Evolutionary conservation across 1,284 basidiomycete species (phyloP).

Genomic region (Ganoderma sinense): DNA sequence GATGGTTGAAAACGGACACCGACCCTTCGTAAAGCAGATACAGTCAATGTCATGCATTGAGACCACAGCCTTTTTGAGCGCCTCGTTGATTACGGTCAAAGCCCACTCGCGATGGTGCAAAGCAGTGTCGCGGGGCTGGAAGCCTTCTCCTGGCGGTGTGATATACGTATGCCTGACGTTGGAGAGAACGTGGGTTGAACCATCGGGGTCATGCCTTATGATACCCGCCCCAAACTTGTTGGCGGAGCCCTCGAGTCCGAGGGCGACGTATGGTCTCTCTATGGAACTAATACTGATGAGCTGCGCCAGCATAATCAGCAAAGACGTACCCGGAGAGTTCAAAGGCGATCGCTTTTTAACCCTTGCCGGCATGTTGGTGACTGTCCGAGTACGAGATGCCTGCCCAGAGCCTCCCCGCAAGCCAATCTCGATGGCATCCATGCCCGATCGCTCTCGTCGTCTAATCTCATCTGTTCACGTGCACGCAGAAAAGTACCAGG

Average conservation of each 20-base stretch:
- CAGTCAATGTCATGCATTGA: slow-evolving; percentile 87
- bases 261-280: slow-evolving; percentile 74
- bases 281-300: not conserved
- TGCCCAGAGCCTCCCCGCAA: not conserved
- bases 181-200: slow-evolving; percentile 74
- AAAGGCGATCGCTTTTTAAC: slow-evolving; percentile 40
- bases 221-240: slow-evolving; percentile 99
- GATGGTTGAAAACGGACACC: slow-evolving; percentile 11
- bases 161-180: slow-evolving; percentile 97
- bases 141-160: slow-evolving; percentile 97
- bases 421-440: slow-evolving; percentile 12
- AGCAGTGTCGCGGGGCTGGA: slow-evolving; percentile 95
- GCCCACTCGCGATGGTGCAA: slow-evolving; percentile 96
- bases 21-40: slow-evolving; percentile 97
- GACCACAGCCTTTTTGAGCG: slow-evolving; percentile 76
- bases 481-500: slow-evolving; percentile 20
- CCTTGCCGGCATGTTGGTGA: slow-evolving; percentile 24
- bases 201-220: slow-evolving; percentile 83
- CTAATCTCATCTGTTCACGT: slow-evolving; percentile 29
- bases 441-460: slow-evolving; percentile 14
- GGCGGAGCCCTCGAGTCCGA: slow-evolving; percentile 94
- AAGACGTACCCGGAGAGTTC: slow-evolving; percentile 35
- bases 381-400: slow-evolving; percentile 6
- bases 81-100: slow-evolving; percentile 83
- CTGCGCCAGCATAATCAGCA: not conserved